Evolutionary conservation across 2,329 filamentous ascomycete species (phyloP).

Genomic region (Pseudogymnoascus sp.): DNA sequence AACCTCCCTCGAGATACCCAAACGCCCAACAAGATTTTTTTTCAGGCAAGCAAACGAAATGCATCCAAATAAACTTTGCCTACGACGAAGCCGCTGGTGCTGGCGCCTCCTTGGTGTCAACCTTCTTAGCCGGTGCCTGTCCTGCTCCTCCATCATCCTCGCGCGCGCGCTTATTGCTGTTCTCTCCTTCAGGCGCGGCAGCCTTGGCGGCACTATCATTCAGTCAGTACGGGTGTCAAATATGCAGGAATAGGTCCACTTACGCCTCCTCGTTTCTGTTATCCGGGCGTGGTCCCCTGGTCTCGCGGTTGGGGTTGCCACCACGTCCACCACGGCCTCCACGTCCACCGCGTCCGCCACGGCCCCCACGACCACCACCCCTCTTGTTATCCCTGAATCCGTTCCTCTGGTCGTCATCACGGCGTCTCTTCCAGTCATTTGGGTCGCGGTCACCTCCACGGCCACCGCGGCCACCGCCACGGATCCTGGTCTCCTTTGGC

Average conservation of each 20-base stretch:
- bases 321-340: slow-evolving; percentile 39
- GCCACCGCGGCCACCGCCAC: slow-evolving; percentile 30
- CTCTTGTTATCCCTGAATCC: slow-evolving; percentile 43
- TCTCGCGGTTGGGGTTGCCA: slow-evolving; percentile 30
- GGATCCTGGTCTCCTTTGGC: slow-evolving; percentile 37
- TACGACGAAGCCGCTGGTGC: slow-evolving; percentile 22
- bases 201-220: background rate
- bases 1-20: slow-evolving; percentile 4
- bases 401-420: slow-evolving; percentile 53
- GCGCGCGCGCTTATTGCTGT: slow-evolving; percentile 28
- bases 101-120: slow-evolving; percentile 37
- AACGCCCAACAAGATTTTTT: slow-evolving; percentile 4
- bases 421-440: slow-evolving; percentile 58
- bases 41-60: slow-evolving; percentile 8
- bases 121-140: slow-evolving; percentile 55
- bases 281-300: slow-evolving; percentile 29
- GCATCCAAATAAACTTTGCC: slow-evolving; percentile 2
- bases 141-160: slow-evolving; percentile 38
- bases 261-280: slow-evolving; percentile 31
- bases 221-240: background rate
- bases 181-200: slow-evolving; percentile 8
- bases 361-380: slow-evolving; percentile 31
- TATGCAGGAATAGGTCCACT: slow-evolving; percentile 17
- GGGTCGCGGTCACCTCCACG: slow-evolving; percentile 38
- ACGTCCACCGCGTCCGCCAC: slow-evolving; percentile 37